Conservation (phyloP, 352 stramenopile species). For the Saprolegnia diclina region DNA sequence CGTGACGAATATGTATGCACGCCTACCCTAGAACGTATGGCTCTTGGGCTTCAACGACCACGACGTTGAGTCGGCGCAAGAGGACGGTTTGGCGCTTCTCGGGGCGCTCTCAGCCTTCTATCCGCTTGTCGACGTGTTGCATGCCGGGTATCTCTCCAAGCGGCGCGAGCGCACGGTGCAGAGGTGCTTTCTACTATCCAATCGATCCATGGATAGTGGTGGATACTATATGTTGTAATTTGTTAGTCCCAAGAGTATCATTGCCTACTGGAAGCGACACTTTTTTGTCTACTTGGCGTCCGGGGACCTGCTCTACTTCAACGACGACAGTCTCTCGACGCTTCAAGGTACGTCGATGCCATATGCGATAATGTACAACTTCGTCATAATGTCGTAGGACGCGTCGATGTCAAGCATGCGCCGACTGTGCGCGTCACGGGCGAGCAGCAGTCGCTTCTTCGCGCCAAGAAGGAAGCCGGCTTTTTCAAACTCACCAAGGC, state of each 20-base stretch:
- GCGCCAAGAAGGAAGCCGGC: conserved; percentile 67
- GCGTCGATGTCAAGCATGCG: conserved; percentile 69
- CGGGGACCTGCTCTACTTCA: conserved; percentile 72
- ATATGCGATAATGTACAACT: too few species aligned
- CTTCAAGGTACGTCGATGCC: conserved; percentile 35
- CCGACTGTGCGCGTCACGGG: conserved; percentile 73
- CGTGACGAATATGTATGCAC: neutral
- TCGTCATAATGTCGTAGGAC: conserved; percentile 21
- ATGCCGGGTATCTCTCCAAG: conserved; percentile 70
- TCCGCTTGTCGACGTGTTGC: conserved; percentile 56
- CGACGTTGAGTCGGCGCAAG: conserved; percentile 51
- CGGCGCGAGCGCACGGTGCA: conserved; percentile 65
- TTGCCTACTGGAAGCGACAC: conserved; percentile 80
- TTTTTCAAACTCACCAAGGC: conserved; percentile 72
- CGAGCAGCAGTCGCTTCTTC: conserved; percentile 45
- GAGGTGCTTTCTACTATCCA: conserved; percentile 24
- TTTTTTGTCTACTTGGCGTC: conserved; percentile 73
- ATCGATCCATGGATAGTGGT: neutral
- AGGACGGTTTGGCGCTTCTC: conserved; percentile 70
- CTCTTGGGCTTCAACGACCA: conserved; percentile 65
- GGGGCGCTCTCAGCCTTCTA: conserved; percentile 75
- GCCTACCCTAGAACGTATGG: conserved; percentile 46
- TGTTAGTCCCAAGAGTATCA: conserved; percentile 56
- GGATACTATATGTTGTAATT: neutral
- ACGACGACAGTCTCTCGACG: conserved; percentile 61